Evolutionary conservation across 441 rosid genomes (phyloP).

Genomic region (Omphalea diandra): DNA sequence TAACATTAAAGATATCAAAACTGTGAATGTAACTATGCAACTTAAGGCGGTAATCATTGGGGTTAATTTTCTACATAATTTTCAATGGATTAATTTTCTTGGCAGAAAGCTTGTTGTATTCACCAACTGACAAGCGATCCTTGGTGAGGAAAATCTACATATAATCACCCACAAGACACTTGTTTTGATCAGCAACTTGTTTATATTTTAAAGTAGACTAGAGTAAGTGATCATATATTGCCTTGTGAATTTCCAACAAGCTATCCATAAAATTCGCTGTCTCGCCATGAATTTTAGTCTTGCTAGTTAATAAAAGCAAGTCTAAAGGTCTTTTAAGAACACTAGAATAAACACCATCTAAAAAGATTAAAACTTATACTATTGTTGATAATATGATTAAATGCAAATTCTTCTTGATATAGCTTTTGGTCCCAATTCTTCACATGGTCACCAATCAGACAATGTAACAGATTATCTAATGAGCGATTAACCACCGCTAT

Average conservation of each 20-base stretch:
- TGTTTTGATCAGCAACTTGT: background rate
- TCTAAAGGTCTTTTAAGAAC: no score
- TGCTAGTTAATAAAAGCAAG: background rate
- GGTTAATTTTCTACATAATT: slow-evolving; percentile 4
- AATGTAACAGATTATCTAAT: background rate
- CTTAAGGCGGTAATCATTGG: background rate
- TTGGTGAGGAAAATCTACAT: background rate
- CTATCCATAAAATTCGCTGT: background rate
- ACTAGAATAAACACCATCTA: background rate
- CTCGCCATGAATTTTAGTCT: no score
- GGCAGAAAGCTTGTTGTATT: background rate
- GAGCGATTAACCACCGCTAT: background rate
- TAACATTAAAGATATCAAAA: background rate
- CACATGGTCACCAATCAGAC: background rate
- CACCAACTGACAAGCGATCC: background rate
- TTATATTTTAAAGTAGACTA: background rate
- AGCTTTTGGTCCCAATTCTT: background rate
- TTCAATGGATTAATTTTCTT: background rate
- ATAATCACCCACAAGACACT: background rate
- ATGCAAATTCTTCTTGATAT: background rate
- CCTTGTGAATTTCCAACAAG: background rate
- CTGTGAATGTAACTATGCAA: background rate
- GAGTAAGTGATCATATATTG: background rate
- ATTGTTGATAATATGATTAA: background rate
- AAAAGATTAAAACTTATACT: background rate